phyloP scores from a whole-genome alignment of 345 rosid genomes.

The Arabidopsis thaliana region TAIR10.1 NC_003075.7:15199001-15199500 shows the following conservation, averaged over 20 bases:
- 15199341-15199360: not conserved
- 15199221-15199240: constrained; percentile 16
- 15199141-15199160: not conserved
- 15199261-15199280: not conserved
- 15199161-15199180: not conserved
- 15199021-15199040: not conserved
- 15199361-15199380: not conserved
- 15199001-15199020: not conserved
- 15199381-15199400: not conserved
- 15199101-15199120: not conserved
- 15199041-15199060: not conserved
- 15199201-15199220: constrained; percentile 6
- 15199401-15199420: not conserved
- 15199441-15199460: not conserved
- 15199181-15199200: constrained; percentile 13
- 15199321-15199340: not conserved
- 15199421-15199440: not conserved
- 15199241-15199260: not conserved
- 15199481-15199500: not conserved
- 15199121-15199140: not conserved
- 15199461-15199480: too few relatives aligned
- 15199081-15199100: not conserved
- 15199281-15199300: not conserved
- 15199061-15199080: not conserved
- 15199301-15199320: constrained; percentile 13